Conservation (phyloP, 2,329 filamentous ascomycete genomes). For the Domatiomyces globalis region DNA sequence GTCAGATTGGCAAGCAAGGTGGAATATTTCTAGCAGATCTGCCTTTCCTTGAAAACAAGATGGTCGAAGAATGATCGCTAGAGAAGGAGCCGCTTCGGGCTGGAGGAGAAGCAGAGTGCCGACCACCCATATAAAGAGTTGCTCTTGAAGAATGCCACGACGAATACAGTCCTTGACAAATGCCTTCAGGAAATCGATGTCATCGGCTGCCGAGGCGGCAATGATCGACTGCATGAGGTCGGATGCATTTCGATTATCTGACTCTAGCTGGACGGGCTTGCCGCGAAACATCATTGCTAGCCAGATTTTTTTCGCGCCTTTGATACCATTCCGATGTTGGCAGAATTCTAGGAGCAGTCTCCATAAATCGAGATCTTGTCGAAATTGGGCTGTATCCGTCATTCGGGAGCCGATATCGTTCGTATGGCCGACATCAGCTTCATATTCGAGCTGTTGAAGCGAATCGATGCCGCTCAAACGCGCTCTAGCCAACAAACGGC, state of each 20-base stretch:
- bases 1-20: conserved; percentile 9
- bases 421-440: conserved; percentile 29
- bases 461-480: conserved; percentile 19
- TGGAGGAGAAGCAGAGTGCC: conserved; percentile 24
- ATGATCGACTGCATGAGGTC: conserved; percentile 12
- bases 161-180: conserved; percentile 5
- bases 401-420: conserved; percentile 25
- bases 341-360: conserved; percentile 31
- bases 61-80: conserved; percentile 10
- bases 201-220: conserved; percentile 1
- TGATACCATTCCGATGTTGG: conserved; percentile 29
- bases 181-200: conserved; percentile 9
- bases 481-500: not conserved
- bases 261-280: conserved; percentile 9
- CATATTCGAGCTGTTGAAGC: conserved; percentile 26
- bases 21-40: conserved; percentile 10
- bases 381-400: conserved; percentile 22
- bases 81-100: conserved; percentile 11
- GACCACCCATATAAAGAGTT: conserved; percentile 34
- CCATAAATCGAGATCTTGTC: conserved; percentile 30
- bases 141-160: not conserved
- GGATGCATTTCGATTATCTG: conserved; percentile 9
- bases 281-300: conserved; percentile 16
- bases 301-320: conserved; percentile 30
- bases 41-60: conserved; percentile 8